Percentiles rank a stretch among this genome's conserved stretches.
Conservation (phyloP, 306 rosid genomes). For the Trifolium subterraneum region DNA sequence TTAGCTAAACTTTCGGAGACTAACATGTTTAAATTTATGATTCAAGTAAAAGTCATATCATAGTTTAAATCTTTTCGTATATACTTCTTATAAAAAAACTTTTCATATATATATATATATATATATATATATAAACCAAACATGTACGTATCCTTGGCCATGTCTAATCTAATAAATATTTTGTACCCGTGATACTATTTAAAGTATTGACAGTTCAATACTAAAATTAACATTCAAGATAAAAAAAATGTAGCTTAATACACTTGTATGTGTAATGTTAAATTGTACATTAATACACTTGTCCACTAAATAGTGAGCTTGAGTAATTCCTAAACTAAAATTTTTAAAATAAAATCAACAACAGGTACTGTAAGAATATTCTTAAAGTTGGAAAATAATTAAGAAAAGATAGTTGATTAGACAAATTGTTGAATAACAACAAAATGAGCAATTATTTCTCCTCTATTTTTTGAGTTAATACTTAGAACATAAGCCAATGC, state of each 20-base stretch:
- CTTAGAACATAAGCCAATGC: conserved; percentile 43
- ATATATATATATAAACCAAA: background rate
- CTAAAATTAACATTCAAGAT: background rate
- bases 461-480: conserved; percentile 33
- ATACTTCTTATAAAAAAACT: too few relatives aligned
- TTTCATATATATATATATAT: too few relatives aligned
- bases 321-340: background rate
- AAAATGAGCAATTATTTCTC: conserved; percentile 37
- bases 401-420: conserved; percentile 21
- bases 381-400: background rate
- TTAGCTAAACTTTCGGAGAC: too few relatives aligned
- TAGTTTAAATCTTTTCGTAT: background rate
- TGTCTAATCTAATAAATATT: background rate
- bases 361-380: background rate
- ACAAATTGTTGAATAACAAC: conserved; percentile 35
- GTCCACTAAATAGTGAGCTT: background rate
- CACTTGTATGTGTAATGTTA: background rate
- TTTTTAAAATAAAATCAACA: background rate
- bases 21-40: background rate
- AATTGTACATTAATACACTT: background rate
- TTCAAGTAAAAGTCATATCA: background rate
- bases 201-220: background rate
- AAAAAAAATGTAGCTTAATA: too few relatives aligned
- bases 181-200: conserved; percentile 9
- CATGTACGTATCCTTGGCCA: background rate